Evolutionary conservation across 768 basidiomycete genomes (phyloP).

Genomic region (Holtermanniella nyarrowii): DNA sequence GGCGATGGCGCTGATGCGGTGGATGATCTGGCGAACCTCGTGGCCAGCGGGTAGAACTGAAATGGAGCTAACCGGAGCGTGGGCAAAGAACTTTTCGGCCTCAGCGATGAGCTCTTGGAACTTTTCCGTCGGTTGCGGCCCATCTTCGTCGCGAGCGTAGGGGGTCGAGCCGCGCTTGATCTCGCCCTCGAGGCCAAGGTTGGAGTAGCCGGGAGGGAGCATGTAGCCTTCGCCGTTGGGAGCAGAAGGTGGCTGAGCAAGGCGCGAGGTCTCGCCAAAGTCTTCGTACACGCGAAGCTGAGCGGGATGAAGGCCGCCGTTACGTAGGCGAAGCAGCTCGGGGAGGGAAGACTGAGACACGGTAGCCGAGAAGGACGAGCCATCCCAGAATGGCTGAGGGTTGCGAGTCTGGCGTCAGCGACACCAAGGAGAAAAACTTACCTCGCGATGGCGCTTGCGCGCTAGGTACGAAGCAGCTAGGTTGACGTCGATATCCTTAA

Average conservation of each 20-base stretch:
- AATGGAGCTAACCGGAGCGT: slow-evolving; percentile 62
- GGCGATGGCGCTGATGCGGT: slow-evolving; percentile 73
- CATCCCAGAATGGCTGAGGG: slow-evolving; percentile 78
- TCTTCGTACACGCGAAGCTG: slow-evolving; percentile 92
- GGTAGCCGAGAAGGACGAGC: slow-evolving; percentile 49
- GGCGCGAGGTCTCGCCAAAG: slow-evolving; percentile 55
- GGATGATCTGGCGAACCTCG: slow-evolving; percentile 72
- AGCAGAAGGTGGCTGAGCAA: slow-evolving; percentile 36
- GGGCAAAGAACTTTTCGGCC: slow-evolving; percentile 66
- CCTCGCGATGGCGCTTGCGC: slow-evolving; percentile 78
- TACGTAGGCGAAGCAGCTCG: slow-evolving; percentile 75
- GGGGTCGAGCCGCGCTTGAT: slow-evolving; percentile 27
- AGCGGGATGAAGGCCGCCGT: slow-evolving; percentile 65
- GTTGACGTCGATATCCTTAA: slow-evolving; percentile 83
- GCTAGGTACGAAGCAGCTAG: slow-evolving; percentile 71
- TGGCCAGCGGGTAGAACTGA: slow-evolving; percentile 66
- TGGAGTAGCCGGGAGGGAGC: slow-evolving; percentile 7
- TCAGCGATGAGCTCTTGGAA: slow-evolving; percentile 57
- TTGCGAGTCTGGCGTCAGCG: slow-evolving; percentile 10
- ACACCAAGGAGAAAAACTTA: slow-evolving; percentile 37
- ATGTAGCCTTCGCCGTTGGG: slow-evolving; percentile 19
- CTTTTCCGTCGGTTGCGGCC: slow-evolving; percentile 74
- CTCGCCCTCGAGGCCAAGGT: slow-evolving; percentile 14
- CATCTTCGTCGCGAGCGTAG: slow-evolving; percentile 9
- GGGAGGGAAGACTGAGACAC: slow-evolving; percentile 70